Conservation (phyloP, 345 rosid species). For the Bruguiera gymnorhiza region DNA sequence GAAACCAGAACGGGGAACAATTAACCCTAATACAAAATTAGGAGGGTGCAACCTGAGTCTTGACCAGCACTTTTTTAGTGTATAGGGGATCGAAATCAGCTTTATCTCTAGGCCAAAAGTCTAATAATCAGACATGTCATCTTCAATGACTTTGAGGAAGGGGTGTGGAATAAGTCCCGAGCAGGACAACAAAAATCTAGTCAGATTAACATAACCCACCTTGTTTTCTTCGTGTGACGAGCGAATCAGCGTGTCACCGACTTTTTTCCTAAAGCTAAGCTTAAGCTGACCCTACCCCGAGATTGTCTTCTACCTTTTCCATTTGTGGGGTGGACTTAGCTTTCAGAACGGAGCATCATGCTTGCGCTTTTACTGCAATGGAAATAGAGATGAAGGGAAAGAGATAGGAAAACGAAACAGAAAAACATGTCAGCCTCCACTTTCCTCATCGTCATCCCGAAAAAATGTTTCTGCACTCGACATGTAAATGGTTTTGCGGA, state of each 20-base stretch:
- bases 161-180: neutral
- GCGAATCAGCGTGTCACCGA: conserved; percentile 31
- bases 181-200: conserved; percentile 32
- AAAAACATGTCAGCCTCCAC: too few relatives aligned
- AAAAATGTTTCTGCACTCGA: too few relatives aligned
- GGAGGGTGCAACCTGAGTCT: too few relatives aligned
- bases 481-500: too few relatives aligned
- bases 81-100: too few relatives aligned
- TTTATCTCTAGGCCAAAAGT: neutral
- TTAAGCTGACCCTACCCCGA: conserved; percentile 24
- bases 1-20: too few relatives aligned
- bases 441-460: too few relatives aligned
- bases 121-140: neutral
- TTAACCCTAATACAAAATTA: too few relatives aligned
- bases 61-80: too few relatives aligned
- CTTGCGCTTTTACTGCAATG: neutral
- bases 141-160: neutral
- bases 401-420: neutral
- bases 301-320: conserved; percentile 20
- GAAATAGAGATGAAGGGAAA: neutral
- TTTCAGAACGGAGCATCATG: neutral
- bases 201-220: conserved; percentile 28
- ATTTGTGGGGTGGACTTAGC: neutral
- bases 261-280: conserved; percentile 27
- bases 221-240: conserved; percentile 8